A percentile compares a stretch with the other conserved stretches of the same genome.
Evolutionary conservation across 305 asterid species (phyloP).

Genomic region (Euphrasia arctica): DNA sequence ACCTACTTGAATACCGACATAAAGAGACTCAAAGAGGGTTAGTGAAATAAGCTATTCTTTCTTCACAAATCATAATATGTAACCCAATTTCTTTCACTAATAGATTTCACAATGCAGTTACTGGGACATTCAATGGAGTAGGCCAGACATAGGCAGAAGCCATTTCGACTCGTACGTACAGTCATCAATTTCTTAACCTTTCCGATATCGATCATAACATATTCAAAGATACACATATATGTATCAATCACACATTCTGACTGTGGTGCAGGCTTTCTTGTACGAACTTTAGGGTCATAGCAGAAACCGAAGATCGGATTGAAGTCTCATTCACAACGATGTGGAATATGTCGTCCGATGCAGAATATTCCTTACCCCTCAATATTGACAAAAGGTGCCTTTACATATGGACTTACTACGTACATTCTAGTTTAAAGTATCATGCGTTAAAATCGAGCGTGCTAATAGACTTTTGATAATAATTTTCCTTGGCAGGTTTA

Average conservation of each 20-base stretch:
- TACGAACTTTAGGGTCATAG: conserved; percentile 41
- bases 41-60: not conserved
- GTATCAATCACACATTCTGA: not conserved
- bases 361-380: conserved; percentile 31
- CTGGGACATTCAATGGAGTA: conserved; percentile 61
- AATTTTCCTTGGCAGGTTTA: conserved; percentile 31
- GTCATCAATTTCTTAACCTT: conserved; percentile 1
- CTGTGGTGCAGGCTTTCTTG: conserved; percentile 35
- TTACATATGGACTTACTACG: not conserved
- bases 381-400: conserved; percentile 43
- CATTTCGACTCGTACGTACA: conserved; percentile 44
- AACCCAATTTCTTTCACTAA: not conserved
- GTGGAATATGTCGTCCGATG: conserved; percentile 34
- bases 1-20: conserved; percentile 38
- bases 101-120: conserved; percentile 38
- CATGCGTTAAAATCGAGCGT: not conserved
- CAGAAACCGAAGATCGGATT: conserved; percentile 36
- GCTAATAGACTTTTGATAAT: not conserved
- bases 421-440: not conserved
- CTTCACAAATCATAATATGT: not conserved
- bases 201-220: not conserved
- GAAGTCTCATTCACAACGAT: conserved; percentile 65
- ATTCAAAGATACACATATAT: not conserved
- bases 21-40: conserved; percentile 62
- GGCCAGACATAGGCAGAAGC: conserved; percentile 31